Evolutionary conservation across 768 basidiomycete species (phyloP).

Genomic region (Tephrocybe sp.): DNA sequence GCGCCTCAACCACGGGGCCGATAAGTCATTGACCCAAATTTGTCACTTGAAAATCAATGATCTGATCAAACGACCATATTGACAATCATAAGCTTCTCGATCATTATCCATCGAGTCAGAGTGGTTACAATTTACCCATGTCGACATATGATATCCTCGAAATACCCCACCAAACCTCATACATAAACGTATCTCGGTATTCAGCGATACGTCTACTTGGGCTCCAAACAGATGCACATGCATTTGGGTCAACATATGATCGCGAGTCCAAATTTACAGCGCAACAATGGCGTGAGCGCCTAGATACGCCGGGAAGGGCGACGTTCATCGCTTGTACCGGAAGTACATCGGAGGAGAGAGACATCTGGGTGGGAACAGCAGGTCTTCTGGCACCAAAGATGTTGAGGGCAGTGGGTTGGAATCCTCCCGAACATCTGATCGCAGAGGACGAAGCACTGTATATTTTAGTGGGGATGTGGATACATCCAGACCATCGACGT

Average conservation of each 20-base stretch:
- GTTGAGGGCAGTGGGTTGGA: not conserved
- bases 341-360: not conserved
- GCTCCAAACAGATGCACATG: constrained; percentile 26
- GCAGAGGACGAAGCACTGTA: not conserved
- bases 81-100: no score
- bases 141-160: constrained; percentile 7
- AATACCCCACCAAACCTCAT: constrained; percentile 19
- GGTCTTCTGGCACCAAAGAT: constrained; percentile 17
- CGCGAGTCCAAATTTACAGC: constrained; percentile 20
- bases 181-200: constrained; percentile 19
- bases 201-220: constrained; percentile 22
- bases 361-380: constrained; percentile 17
- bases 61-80: no score
- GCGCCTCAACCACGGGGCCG: no score
- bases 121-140: not conserved
- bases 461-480: constrained; percentile 8
- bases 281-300: constrained; percentile 23
- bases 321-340: constrained; percentile 18
- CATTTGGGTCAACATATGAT: constrained; percentile 25
- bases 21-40: no score
- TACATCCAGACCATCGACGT: constrained; percentile 9
- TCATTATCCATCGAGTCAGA: not conserved
- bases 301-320: constrained; percentile 18
- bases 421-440: not conserved
- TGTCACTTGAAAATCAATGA: no score